Conservation (phyloP, 192 early-diverging fungal genomes). For the Coemansia sp. region DNA sequence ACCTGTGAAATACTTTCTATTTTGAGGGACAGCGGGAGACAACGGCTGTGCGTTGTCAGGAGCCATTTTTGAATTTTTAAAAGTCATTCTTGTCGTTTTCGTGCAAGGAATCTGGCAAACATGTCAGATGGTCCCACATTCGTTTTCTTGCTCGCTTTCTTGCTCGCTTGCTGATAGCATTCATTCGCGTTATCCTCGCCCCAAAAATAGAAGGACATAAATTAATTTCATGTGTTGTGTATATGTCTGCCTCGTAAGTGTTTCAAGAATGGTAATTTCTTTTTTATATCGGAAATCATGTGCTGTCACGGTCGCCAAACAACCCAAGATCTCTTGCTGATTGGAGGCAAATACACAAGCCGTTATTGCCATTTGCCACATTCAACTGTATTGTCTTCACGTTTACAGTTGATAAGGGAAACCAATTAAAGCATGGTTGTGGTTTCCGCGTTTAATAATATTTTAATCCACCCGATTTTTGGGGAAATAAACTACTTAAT, state of each 20-base stretch:
- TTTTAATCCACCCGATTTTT: not conserved
- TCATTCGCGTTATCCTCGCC: not conserved
- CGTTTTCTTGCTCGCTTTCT: not conserved
- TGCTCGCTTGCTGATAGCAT: not conserved
- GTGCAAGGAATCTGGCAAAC: not conserved
- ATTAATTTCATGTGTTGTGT: not conserved
- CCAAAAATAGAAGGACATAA: not conserved
- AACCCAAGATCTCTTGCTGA: not conserved
- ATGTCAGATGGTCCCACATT: constrained; percentile 3
- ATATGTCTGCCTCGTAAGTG: not conserved
- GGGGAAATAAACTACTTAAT: not conserved
- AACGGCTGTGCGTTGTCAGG: not conserved
- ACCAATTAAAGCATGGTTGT: not conserved
- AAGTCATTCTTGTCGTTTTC: not conserved
- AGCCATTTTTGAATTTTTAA: not conserved
- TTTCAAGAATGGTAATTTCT: constrained; percentile 1
- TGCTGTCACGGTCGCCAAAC: not conserved
- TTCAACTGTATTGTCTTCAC: not conserved
- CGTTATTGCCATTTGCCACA: not conserved
- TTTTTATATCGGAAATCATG: constrained; percentile 1
- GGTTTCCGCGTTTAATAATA: no score
- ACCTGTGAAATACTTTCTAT: no score
- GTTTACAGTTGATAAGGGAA: not conserved
- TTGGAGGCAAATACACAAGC: not conserved
- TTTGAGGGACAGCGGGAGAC: no score